phyloP scores from a whole-genome alignment of 78 protist genomes.

The Anaeramoeba flamelloides region DNA sequence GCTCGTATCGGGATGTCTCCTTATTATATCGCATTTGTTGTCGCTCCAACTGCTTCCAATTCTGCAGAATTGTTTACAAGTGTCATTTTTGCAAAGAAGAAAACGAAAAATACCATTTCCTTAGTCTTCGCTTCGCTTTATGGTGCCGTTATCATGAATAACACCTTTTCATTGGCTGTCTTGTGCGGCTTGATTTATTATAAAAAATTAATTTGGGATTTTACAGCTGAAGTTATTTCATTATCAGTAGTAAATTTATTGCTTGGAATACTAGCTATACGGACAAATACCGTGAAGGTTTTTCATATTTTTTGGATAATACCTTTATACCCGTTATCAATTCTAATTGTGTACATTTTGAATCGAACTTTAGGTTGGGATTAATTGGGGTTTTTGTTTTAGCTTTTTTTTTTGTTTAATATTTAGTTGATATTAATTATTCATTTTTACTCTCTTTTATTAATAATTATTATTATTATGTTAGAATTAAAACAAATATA shows the following conservation, averaged over 20 bases:
- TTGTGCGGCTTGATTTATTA: slow-evolving; percentile 15
- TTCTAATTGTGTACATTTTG: no score
- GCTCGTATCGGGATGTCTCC: slow-evolving; percentile 16
- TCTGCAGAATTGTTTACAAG: slow-evolving; percentile 50
- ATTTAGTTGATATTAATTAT: no score
- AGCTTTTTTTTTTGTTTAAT: no score
- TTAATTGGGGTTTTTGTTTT: no score
- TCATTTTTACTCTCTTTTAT: no score
- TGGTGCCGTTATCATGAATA: slow-evolving; percentile 62
- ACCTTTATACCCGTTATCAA: no score
- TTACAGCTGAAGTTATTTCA: slow-evolving; percentile 41
- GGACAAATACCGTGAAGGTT: background rate
- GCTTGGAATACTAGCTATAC: slow-evolving; percentile 21
- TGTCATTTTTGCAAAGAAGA: slow-evolving; percentile 37
- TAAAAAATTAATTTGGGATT: slow-evolving; percentile 43
- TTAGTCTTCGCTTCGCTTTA: slow-evolving; percentile 27
- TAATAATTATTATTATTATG: no score
- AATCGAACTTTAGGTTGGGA: no score
- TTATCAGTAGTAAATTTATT: slow-evolving; percentile 24
- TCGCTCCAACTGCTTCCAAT: slow-evolving; percentile 57
- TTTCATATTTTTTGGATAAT: no score
- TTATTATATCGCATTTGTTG: slow-evolving; percentile 48
- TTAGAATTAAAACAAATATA: no score
- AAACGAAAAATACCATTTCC: slow-evolving; percentile 28
- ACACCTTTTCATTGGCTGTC: slow-evolving; percentile 50